Base-by-base conservation (phyloP, 805 yeast species). In the Wickerhamiella cacticola region DNA sequence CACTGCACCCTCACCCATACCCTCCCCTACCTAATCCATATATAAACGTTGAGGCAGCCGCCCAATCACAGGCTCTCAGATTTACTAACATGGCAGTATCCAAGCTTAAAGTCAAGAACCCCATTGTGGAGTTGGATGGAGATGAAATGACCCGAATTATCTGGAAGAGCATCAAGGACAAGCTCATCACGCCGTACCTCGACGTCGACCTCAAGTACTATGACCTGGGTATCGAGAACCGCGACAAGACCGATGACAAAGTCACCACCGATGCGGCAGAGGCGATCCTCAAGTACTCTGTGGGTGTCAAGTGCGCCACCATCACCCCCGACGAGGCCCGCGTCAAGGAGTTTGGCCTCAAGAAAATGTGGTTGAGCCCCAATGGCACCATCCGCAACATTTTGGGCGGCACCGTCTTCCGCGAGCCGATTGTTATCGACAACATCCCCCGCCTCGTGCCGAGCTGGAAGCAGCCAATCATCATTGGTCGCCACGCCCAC, bases 351-450 rank as follows among this genome's bases (percentile, higher is more conserved):
- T 89, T 86, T 67, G 70, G 75, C 49, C 74, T 89, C 66, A 87
- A 89, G 71, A 82, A 87, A 66, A 89, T 89, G 97, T 89, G 96
- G 96, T 74, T 82, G 51, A 85, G 95, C 13, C 97, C 97, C 54
- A 89, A 89, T 68, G 97, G 97, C 52, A 89, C 97, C 45, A 84
- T 89, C 64, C 80, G 97, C 69, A 89, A 89, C 71, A 81, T 89
- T 53, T 71, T 89, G 52, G 96, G 96, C 45, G 97, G 97, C 51
- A 89, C 96, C 24, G 95, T 89, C 41, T 89, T 89, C 75, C 78
- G 97, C 62, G 97, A 88, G 69, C 95, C 96, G 53, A 89, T 89
- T 64, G 85, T 89, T 47, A 85, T 89, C 59, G 86, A 85, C 50
- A 70, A 76, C 57, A 82, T 89, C 59, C 97, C 97, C 49, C 73